These are phyloP conservation scores for Selenicereus undatus DNA, from an alignment of 148 eudicot genomes.

Conservation along the genomic window DNA sequence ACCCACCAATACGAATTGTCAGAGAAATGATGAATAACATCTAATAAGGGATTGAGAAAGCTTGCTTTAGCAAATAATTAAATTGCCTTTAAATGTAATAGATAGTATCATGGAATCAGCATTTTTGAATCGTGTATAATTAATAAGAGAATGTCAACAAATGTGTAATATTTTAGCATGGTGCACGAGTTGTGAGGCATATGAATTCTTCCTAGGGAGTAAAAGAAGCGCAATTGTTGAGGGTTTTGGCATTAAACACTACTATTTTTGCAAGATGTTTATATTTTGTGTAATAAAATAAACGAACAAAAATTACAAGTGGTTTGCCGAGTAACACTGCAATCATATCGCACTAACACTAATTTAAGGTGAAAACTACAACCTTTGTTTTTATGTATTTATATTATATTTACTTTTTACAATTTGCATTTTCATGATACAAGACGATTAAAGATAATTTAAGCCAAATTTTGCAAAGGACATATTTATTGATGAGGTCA, in stretches of 20 bases:
- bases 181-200: background rate
- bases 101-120: background rate
- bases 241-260: background rate
- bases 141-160: background rate
- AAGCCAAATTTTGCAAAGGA: too few relatives aligned
- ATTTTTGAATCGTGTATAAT: background rate
- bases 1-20: background rate
- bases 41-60: background rate
- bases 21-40: background rate
- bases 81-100: background rate
- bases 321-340: background rate
- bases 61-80: background rate
- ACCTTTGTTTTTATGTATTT: background rate
- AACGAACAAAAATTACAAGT: background rate
- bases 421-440: too few relatives aligned
- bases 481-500: too few relatives aligned
- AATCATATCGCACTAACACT: background rate
- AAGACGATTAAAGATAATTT: too few relatives aligned
- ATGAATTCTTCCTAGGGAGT: background rate
- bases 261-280: background rate
- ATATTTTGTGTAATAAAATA: background rate
- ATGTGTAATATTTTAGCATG: too few relatives aligned
- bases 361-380: background rate
- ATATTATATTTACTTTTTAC: background rate
- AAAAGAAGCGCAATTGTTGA: background rate